Conservation (phyloP, 2,329 filamentous ascomycete species). For the Pyricularia pennisetigena region DNA sequence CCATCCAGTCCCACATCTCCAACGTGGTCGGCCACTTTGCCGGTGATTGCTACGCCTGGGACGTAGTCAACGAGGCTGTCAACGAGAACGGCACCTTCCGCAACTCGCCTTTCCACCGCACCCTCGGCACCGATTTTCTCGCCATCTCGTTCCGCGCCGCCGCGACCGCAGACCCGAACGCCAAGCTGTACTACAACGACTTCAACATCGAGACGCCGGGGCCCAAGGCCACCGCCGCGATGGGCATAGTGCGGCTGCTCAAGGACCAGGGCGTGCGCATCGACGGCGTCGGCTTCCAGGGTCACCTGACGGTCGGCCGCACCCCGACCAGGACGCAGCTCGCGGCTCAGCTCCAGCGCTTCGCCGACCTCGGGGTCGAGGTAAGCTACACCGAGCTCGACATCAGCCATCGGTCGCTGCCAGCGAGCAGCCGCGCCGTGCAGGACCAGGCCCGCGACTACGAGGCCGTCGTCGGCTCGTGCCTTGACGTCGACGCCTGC, state of each 20-base stretch:
- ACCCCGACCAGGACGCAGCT: slow-evolving; percentile 27
- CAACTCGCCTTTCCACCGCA: slow-evolving; percentile 30
- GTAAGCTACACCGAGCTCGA: slow-evolving; percentile 43
- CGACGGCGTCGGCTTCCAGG: slow-evolving; percentile 42
- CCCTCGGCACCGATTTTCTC: slow-evolving; percentile 36
- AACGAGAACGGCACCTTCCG: slow-evolving; percentile 37
- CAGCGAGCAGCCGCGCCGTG: slow-evolving; percentile 27
- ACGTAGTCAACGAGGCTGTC: slow-evolving; percentile 43
- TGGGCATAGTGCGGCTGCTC: slow-evolving; percentile 20
- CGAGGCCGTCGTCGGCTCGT: slow-evolving; percentile 24
- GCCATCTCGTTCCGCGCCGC: slow-evolving; percentile 35
- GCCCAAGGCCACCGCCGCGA: slow-evolving; percentile 21
- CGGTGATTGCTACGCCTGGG: slow-evolving; percentile 39
- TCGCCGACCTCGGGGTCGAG: slow-evolving; percentile 32
- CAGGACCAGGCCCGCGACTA: slow-evolving; percentile 39
- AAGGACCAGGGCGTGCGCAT: slow-evolving; percentile 29
- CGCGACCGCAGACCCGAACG: slow-evolving; percentile 27
- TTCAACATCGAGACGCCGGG: slow-evolving; percentile 35
- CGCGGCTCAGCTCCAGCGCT: slow-evolving; percentile 26
- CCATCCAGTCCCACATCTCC: slow-evolving; percentile 42
- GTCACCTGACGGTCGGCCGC: slow-evolving; percentile 35
- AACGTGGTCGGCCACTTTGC: slow-evolving; percentile 33
- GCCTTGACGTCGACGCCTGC: slow-evolving; percentile 25
- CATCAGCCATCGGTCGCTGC: slow-evolving; percentile 32
- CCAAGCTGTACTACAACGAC: slow-evolving; percentile 44